Conservation (phyloP, 495 filamentous ascomycete genomes). For the Aspergillus leporis region DNA sequence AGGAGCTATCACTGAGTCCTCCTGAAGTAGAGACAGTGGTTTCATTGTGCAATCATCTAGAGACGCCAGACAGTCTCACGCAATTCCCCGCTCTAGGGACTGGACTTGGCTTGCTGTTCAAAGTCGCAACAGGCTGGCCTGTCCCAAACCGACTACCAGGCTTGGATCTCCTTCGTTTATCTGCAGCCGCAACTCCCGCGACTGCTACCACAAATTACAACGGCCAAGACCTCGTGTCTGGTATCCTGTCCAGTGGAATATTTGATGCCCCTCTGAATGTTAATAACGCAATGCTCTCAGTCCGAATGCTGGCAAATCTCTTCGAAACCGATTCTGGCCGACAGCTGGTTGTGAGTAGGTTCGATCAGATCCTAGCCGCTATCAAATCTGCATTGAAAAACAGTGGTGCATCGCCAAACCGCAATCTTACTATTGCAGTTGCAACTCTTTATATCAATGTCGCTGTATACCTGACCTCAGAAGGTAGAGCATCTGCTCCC, state of each 20-base stretch:
- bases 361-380: conserved; percentile 56
- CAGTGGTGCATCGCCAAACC: conserved; percentile 57
- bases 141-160: conserved; percentile 74
- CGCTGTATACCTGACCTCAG: conserved; percentile 59
- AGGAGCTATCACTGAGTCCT: conserved; percentile 72
- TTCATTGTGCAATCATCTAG: conserved; percentile 56
- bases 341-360: conserved; percentile 55
- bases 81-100: conserved; percentile 38
- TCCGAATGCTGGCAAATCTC: conserved; percentile 82
- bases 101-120: conserved; percentile 61
- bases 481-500: conserved; percentile 30
- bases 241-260: conserved; percentile 50
- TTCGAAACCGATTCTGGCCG: conserved; percentile 77
- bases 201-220: conserved; percentile 60
- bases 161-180: conserved; percentile 80
- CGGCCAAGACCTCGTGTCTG: conserved; percentile 50
- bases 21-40: conserved; percentile 61
- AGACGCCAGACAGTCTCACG: conserved; percentile 42
- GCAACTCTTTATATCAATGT: conserved; percentile 87
- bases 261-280: conserved; percentile 56
- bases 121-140: conserved; percentile 74
- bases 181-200: conserved; percentile 64
- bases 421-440: conserved; percentile 78
- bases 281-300: conserved; percentile 84
- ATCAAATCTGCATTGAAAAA: conserved; percentile 47